Percentiles rank a stretch among this genome's conserved stretches.
Conservation (phyloP, 2,329 filamentous ascomycete genomes). For the Piedraia hortae region DNA sequence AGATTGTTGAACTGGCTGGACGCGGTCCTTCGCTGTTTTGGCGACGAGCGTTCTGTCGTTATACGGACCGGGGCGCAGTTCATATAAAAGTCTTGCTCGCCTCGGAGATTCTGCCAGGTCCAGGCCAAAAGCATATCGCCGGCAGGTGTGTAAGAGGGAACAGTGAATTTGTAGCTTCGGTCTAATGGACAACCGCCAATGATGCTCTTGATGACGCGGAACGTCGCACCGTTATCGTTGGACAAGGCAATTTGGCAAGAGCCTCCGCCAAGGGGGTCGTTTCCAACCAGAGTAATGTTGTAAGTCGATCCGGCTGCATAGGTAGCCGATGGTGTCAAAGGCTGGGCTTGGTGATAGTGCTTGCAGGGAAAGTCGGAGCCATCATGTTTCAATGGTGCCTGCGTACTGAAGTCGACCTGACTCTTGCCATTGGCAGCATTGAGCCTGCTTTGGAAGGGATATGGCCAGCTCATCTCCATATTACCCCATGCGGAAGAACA, state of each 20-base stretch:
- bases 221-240: constrained; percentile 41
- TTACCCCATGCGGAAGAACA: constrained; percentile 13
- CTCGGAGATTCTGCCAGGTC: constrained; percentile 25
- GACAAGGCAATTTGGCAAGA: constrained; percentile 52
- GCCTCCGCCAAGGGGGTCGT: constrained; percentile 29
- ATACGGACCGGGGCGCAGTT: constrained; percentile 32
- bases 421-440: constrained; percentile 19
- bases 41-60: constrained; percentile 5
- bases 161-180: constrained; percentile 33
- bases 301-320: constrained; percentile 35
- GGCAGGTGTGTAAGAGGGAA: constrained; percentile 35
- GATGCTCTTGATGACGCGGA: constrained; percentile 39
- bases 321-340: constrained; percentile 27
- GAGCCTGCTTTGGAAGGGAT: constrained; percentile 24
- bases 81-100: constrained; percentile 71
- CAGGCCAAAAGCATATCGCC: constrained; percentile 40
- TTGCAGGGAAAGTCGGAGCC: constrained; percentile 54
- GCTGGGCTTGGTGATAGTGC: constrained; percentile 27
- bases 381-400: constrained; percentile 30
- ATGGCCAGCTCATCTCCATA: constrained; percentile 29
- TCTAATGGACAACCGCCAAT: constrained; percentile 27
- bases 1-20: constrained; percentile 10
- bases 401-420: constrained; percentile 42
- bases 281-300: constrained; percentile 35
- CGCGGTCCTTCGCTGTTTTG: constrained; percentile 2